Base-by-base conservation (phyloP, 2,329 filamentous ascomycete species). In the Aspergillus floridensis region DNA sequence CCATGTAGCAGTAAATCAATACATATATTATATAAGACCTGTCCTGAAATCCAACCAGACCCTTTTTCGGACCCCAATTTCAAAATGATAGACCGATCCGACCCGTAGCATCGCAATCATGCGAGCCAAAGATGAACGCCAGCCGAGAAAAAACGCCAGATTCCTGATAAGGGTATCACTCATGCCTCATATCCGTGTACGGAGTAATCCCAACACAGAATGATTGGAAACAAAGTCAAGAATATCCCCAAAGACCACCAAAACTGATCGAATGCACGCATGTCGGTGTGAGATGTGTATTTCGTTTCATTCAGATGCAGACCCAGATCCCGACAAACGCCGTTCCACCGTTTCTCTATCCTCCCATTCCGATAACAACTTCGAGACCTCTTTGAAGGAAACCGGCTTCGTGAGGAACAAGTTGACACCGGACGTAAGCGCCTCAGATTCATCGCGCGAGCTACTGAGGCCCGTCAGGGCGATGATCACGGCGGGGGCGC, bases 371-470 rank as follows among this genome's bases (percentile, higher is more conserved):
- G 67, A 63, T 22, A 80, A 60, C 22, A 80, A 59, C 11, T 74
- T 66, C 4, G 75, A 74, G 2, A 80, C 76, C 60, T 77, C 75
- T 56, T 73, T 76, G 58, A 80, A 78, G 0, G 74, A 76, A 4
- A 81, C 77, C 0, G 79, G 79, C 58, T 81, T 81, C 4, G 77
- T 80, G 41, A 81, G 69, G 61, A 79, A 81, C 24, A 80, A 65
- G 61, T 81, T 77, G 46, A 81, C 75, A 4, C 79, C 79, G 2
- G 74, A 76, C 2, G 72, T 66, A 24, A 78, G 69, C 1, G 77
- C 78, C 60, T 80, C 77, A 0, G 71, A 73, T 61, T 80, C 75
- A 54, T 80, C 78, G 12, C 72, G 70, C n/a, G 74, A 72, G 53
- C 75, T 77, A 47, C 76, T 77, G 19, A 80, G 66, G 2, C 79